Evolutionary conservation across 768 basidiomycete species (phyloP), one percentile per base, ranked within the genome.

Genomic region (Leccinum boreale): DNA sequence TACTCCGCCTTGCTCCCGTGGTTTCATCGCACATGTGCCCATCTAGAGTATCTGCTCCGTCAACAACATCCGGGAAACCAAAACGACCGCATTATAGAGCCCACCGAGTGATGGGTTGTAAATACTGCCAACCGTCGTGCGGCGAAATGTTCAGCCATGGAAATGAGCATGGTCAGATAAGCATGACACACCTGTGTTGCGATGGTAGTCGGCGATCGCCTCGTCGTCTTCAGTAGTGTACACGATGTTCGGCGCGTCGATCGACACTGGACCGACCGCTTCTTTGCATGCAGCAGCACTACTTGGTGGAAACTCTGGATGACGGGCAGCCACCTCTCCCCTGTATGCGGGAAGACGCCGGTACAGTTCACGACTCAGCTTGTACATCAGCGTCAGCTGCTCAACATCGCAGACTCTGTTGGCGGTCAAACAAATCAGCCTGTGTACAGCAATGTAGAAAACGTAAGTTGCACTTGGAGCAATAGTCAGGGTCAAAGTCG

Each of bases 1-100:
- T 5, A 63, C 62, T 8, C 62, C 58, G 21, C 57, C 57, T 31
- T 54, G 26, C 2, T 33, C 33, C 21, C 33, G 57, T 5, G 47
- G 10, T 19, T 86, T 86, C 87, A 89, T 89, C 1, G 86, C 79
- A 56, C 85, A 87, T 0, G 86, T 88, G 29, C 86, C 49, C 14
- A 50, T 10, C 49, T 50, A 19, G 29, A 50, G 12, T 7, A 46
- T 19, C 45, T 19, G 5, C 12, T 46, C 3, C 45, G n/a, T 46
- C 23, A 23, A 46, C 5, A 19, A 23, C 5, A 12, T 46, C 11
- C 12, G 11, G 4, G 10, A 46, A 46, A 10, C 19, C 19, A 21
- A 21, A 45, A 19, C 1, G 9, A 12, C 1, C 15, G 15, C 15
- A 36, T 17, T 17, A 8, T 36, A 15, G 39, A 42, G n/a, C 42